Base-by-base conservation (phyloP, 306 rosid genomes). In the Cicer judaicum region DNA sequence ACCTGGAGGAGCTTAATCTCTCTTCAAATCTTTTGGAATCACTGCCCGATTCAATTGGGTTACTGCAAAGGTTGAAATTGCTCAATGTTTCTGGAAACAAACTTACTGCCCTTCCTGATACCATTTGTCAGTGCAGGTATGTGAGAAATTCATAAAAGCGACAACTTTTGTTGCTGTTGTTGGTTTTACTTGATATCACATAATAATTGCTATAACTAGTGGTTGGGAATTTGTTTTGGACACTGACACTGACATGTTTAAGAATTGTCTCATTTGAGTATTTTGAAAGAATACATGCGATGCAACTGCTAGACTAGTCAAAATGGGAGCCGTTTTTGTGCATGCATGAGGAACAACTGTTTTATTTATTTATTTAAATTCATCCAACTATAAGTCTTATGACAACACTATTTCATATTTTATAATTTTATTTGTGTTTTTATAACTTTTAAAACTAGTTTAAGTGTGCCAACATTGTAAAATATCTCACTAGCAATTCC, bases 51-150 rank as follows among this genome's bases (percentile, higher is more conserved):
- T 78, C 97, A 12, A 92, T 94, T 78, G 99, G 99, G 41, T 75
- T 89, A 86, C 73, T 94, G 73, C 96, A 87, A 14, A 89, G 79
- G 57, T 74, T 94, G 86, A 94, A 87, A 79, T 52, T 90, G 55
- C 89, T 94, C 68, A 89, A 77, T 85, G 91, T 89, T 83, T 84
- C 89, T 1, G 93, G 83, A 72, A 94, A 94, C 93, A 92, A 89
- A 87, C 83, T 94, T 29, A 56, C 36, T 48, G 77, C 89, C 57
- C 92, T 94, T 85, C 99, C 99, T 50, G 96, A 94, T 72, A 6
- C 95, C 65, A 87, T 94, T 77, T 86, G 90, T 80, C 92, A 85
- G 7, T 94, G 97, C 99, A 88, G 91, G 99, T 94, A 74, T 44
- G 74, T 42, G 15, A 34, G 36, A 2, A 55, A 61, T 76, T 71